phyloP scores from a whole-genome alignment of 371 early-diverging fungal genomes.

The Entomophthora muscae region DNA sequence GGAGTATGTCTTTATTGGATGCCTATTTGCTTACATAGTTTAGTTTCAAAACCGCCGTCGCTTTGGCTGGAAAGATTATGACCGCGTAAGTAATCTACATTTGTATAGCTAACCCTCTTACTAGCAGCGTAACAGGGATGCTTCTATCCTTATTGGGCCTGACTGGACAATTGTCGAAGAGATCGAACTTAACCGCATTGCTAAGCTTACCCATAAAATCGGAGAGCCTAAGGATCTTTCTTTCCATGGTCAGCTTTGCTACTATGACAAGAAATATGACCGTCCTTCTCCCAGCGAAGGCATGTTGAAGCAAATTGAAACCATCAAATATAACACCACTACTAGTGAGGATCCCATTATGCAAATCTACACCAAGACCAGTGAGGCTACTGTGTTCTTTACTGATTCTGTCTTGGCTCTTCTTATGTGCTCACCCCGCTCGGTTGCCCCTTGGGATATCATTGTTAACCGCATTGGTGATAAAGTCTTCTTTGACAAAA shows the following conservation, averaged over 20 bases:
- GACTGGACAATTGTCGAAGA: conserved; percentile 92
- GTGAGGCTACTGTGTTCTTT: conserved; percentile 63
- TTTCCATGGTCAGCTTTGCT: conserved; percentile 45
- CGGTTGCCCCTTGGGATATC: conserved; percentile 92
- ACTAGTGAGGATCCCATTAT: conserved; percentile 68
- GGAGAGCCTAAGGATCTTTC: conserved; percentile 61
- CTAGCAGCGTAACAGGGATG: conserved; percentile 61
- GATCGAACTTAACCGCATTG: conserved; percentile 76
- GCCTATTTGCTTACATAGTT: not conserved
- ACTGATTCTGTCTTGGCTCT: conserved; percentile 79
- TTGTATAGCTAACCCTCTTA: conserved; percentile 15
- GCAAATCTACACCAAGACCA: conserved; percentile 37
- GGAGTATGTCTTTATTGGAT: conserved; percentile 10
- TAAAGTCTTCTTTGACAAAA: conserved; percentile 81
- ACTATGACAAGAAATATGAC: conserved; percentile 74
- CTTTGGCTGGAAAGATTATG: conserved; percentile 30
- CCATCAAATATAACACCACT: conserved; percentile 54
- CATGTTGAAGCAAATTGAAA: conserved; percentile 49
- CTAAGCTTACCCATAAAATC: conserved; percentile 61
- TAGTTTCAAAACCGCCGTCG: conserved; percentile 16
- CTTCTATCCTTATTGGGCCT: conserved; percentile 68
- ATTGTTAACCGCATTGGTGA: conserved; percentile 73
- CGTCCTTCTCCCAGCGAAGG: conserved; percentile 66
- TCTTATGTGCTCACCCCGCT: conserved; percentile 82
- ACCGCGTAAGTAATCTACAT: conserved; percentile 15